Conservation (phyloP, 805 yeast genomes). For the Cyberlindnera bimundalis region DNA sequence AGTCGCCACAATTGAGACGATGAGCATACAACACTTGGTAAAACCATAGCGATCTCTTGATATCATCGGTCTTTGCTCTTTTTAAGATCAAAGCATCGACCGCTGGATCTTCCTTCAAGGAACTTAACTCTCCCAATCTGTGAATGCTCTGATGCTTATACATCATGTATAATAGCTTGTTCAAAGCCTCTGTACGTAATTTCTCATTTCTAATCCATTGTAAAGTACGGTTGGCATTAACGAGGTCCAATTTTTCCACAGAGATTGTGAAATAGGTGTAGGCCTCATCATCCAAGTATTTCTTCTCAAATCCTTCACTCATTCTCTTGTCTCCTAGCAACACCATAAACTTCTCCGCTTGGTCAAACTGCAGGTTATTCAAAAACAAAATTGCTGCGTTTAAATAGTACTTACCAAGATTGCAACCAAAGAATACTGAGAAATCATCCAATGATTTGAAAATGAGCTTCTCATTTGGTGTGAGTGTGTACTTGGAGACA, state of each 20-base stretch:
- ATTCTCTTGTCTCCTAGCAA: slow-evolving; percentile 22
- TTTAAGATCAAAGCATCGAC: slow-evolving; percentile 41
- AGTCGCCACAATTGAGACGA: slow-evolving; percentile 47
- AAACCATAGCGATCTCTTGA: slow-evolving; percentile 36
- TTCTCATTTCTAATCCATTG: slow-evolving; percentile 20
- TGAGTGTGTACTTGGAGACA: slow-evolving; percentile 27
- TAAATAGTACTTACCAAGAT: slow-evolving; percentile 35
- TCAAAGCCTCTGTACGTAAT: slow-evolving; percentile 25
- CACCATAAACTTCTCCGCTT: slow-evolving; percentile 36
- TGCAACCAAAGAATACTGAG: slow-evolving; percentile 28
- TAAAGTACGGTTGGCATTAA: slow-evolving; percentile 34
- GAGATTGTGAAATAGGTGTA: slow-evolving; percentile 28
- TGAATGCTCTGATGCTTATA: slow-evolving; percentile 38
- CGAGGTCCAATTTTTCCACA: slow-evolving; percentile 30
- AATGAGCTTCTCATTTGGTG: slow-evolving; percentile 22
- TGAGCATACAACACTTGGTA: slow-evolving; percentile 51
- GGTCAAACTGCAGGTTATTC: slow-evolving; percentile 27
- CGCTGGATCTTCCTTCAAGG: slow-evolving; percentile 38
- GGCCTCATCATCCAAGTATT: slow-evolving; percentile 23
- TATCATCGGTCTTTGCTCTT: slow-evolving; percentile 29
- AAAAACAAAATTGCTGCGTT: slow-evolving; percentile 37
- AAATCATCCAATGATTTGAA: slow-evolving; percentile 23
- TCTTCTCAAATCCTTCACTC: slow-evolving; percentile 22
- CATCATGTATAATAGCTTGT: slow-evolving; percentile 36
- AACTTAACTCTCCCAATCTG: slow-evolving; percentile 39